phyloP scores from a whole-genome alignment of 257 asterid genomes.

The Solanum infundibuliforme region DNA sequence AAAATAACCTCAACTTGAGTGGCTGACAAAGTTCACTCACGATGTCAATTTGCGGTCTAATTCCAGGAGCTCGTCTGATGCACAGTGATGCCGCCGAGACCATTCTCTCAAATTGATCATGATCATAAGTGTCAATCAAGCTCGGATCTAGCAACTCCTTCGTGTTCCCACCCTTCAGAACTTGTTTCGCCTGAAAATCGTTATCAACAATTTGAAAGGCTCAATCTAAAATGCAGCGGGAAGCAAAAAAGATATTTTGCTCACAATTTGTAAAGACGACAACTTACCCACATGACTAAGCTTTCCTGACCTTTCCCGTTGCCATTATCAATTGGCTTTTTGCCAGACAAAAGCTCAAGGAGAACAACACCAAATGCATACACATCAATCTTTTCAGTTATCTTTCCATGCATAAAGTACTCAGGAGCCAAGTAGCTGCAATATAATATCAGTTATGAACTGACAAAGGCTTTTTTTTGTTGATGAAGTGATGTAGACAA shows the following conservation, averaged over 20 bases:
- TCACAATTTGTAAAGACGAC: background rate
- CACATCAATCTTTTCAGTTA: slow-evolving; percentile 65
- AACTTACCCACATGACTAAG: slow-evolving; percentile 87
- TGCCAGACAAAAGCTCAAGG: slow-evolving; percentile 82
- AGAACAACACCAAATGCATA: slow-evolving; percentile 94
- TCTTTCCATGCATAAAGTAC: slow-evolving; percentile 74
- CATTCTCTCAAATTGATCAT: slow-evolving; percentile 54
- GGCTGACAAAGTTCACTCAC: slow-evolving; percentile 27
- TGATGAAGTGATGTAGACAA: background rate
- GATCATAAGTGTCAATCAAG: slow-evolving; percentile 32
- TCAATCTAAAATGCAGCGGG: background rate
- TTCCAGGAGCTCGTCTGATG: slow-evolving; percentile 49
- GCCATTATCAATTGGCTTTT: slow-evolving; percentile 66
- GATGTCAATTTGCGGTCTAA: slow-evolving; percentile 54
- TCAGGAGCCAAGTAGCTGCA: slow-evolving; percentile 93
- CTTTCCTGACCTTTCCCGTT: slow-evolving; percentile 60
- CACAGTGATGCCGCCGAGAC: slow-evolving; percentile 74
- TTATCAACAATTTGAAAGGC: background rate
- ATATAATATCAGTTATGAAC: background rate
- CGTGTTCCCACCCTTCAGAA: slow-evolving; percentile 41
- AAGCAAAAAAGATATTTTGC: background rate
- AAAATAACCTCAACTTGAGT: background rate
- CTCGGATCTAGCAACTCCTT: slow-evolving; percentile 53
- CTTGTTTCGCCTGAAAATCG: slow-evolving; percentile 52
- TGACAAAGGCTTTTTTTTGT: background rate